phyloP scores from a whole-genome alignment of 108 stramenopile species.

The Fistulifera pelliculosa region DNA sequence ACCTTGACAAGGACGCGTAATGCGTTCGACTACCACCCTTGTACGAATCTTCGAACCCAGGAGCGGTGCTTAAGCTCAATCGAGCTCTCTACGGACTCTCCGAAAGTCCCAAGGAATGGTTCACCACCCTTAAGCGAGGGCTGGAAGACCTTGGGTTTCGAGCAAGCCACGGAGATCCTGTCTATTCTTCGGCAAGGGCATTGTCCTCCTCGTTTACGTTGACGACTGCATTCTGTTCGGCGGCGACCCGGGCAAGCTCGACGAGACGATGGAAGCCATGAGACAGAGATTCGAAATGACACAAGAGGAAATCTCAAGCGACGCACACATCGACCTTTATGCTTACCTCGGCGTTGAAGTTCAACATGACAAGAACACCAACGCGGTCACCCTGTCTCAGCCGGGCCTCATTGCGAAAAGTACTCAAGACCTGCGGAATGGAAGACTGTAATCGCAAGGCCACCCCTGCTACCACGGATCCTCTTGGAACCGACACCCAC shows the following conservation, averaged over 20 bases:
- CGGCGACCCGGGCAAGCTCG: neutral
- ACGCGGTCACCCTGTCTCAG: too few relatives aligned
- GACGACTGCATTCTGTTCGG: neutral
- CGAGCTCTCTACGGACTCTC: slow-evolving; percentile 17
- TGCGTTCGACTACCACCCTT: too few relatives aligned
- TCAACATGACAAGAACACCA: too few relatives aligned
- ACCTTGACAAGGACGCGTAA: too few relatives aligned
- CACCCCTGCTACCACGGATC: too few relatives aligned
- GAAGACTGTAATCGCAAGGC: too few relatives aligned
- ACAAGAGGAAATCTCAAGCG: slow-evolving; percentile 33
- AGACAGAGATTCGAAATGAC: slow-evolving; percentile 8
- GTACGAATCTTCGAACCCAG: too few relatives aligned
- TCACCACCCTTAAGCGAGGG: slow-evolving; percentile 9
- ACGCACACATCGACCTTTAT: too few relatives aligned
- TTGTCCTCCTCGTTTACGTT: neutral
- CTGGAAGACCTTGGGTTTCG: neutral
- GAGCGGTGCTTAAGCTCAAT: slow-evolving; percentile 19
- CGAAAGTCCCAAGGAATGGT: slow-evolving; percentile 19
- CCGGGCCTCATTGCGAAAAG: too few relatives aligned
- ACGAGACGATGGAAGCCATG: slow-evolving; percentile 7
- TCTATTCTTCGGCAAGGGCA: neutral
- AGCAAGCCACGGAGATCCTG: neutral
- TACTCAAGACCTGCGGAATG: too few relatives aligned
- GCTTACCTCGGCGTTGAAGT: too few relatives aligned
- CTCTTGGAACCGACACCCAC: too few relatives aligned